These are phyloP conservation scores for Linnemannia schmuckeri DNA, from an alignment of 192 early-diverging fungal species.

Conservation along the genomic window DNA sequence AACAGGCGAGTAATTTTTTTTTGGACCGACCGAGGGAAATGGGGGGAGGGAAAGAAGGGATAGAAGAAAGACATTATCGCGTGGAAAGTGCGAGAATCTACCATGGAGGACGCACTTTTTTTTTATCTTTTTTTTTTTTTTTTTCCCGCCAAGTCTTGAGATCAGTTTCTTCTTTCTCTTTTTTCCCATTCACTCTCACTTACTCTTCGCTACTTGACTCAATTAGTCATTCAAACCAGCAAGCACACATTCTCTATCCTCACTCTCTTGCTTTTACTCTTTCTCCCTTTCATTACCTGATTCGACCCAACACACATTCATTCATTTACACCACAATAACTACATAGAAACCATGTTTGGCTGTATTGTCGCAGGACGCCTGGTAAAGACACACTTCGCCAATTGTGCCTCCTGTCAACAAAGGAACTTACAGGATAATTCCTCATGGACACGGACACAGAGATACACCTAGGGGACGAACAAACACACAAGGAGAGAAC, in stretches of 20 bases:
- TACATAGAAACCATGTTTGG: constrained; percentile 81
- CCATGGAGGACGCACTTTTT: background rate
- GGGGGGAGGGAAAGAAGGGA: too few species aligned
- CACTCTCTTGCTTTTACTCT: background rate
- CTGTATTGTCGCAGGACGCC: constrained; percentile 90
- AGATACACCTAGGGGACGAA: too few species aligned
- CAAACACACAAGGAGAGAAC: background rate
- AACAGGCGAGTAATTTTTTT: background rate
- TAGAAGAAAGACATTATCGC: background rate
- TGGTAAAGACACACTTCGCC: constrained; percentile 58
- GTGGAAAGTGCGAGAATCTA: constrained; percentile 29
- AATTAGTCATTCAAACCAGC: background rate
- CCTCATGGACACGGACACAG: too few species aligned
- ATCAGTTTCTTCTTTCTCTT: background rate
- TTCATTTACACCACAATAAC: background rate
- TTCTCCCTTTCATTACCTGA: background rate
- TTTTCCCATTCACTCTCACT: background rate
- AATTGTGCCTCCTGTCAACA: background rate
- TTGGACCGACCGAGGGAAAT: background rate
- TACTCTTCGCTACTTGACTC: background rate
- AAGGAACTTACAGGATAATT: background rate
- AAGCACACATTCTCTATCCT: background rate
- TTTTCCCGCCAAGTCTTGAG: background rate
- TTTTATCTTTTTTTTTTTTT: constrained; percentile 14
- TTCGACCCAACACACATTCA: background rate